phyloP scores from a whole-genome alignment of 768 basidiomycete species.

The Russula emetica region DNA sequence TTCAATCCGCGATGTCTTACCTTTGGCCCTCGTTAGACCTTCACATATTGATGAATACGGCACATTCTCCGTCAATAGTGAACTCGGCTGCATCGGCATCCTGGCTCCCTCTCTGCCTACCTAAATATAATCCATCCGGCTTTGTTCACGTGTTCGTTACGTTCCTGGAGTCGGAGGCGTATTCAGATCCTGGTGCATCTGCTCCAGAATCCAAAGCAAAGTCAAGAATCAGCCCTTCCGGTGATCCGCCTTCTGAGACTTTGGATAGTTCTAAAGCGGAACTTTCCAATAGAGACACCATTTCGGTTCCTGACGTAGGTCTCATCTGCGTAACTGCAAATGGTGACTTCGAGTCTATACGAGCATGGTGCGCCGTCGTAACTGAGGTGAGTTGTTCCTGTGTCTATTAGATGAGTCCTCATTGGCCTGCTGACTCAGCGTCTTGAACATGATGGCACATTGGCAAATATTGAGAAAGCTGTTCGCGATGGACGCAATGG shows the following conservation, averaged over 20 bases:
- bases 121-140: conserved; percentile 83
- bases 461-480: conserved; percentile 47
- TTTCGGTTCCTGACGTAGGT: conserved; percentile 36
- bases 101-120: conserved; percentile 95
- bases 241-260: conserved; percentile 3
- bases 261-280: neutral
- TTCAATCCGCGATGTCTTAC: conserved; percentile 6
- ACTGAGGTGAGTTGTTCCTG: conserved; percentile 44
- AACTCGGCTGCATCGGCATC: conserved; percentile 78
- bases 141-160: conserved; percentile 91
- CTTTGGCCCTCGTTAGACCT: conserved; percentile 52
- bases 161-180: conserved; percentile 44
- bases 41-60: conserved; percentile 88
- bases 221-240: neutral
- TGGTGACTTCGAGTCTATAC: conserved; percentile 80
- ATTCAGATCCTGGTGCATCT: neutral
- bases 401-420: neutral
- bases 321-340: conserved; percentile 79
- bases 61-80: conserved; percentile 73
- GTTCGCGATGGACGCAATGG: conserved; percentile 44
- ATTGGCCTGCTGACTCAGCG: conserved; percentile 42
- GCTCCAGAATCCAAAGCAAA: conserved; percentile 14
- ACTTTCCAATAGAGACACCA: neutral
- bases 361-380: conserved; percentile 68
- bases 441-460: conserved; percentile 55